Base-by-base conservation (phyloP, 2,329 filamentous ascomycete species). In the Aspergillus sp. region DNA sequence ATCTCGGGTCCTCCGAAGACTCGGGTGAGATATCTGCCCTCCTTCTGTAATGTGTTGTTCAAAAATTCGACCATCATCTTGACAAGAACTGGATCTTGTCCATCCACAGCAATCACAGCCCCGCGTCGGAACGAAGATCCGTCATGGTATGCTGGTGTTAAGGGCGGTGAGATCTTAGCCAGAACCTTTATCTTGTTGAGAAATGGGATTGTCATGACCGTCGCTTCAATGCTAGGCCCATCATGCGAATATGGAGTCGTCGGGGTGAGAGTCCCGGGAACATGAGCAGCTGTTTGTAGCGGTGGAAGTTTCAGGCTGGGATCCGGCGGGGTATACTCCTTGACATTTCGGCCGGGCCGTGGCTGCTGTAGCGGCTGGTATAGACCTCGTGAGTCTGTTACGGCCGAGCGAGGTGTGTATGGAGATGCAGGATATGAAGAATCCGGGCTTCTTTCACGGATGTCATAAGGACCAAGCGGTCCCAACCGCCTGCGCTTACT, bases 101-200 rank as follows among this genome's bases (percentile, higher is more conserved):
- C 93, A 75, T 98, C 94, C 28, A 98, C 80, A 0, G 91, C 89
- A 63, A 98, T 88, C 39, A 97, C 85, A 0, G 90, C 86, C 0
- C 94, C 93, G n/a, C 92, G 85, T 6, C 81, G 79, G 66, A 69
- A 80, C 5, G 66, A 61, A 17, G 52, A 59, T 9, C 65, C 62
- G 43, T 72, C 67, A 4, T 67, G 68, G 60, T 73, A 74, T 25
- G 69, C 67, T 1, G 69, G 67, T 5, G 79, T 76, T 13, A 91
- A 80, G 0, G 91, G 87, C 23, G 89, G 90, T 49, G 89, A 89
- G 65, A 97, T 91, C 63, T 87, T 88, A 15, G 87, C 83, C 36
- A 98, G 81, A 2, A 94, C 84, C 52, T 87, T 87, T 67, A 97
- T 85, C 75, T 96, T 97, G 65, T 87, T 87, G 48, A 87, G 77